These are phyloP conservation scores for Coemansia sp. DNA, from an alignment of 192 early-diverging fungal genomes.

Conservation along the genomic window DNA sequence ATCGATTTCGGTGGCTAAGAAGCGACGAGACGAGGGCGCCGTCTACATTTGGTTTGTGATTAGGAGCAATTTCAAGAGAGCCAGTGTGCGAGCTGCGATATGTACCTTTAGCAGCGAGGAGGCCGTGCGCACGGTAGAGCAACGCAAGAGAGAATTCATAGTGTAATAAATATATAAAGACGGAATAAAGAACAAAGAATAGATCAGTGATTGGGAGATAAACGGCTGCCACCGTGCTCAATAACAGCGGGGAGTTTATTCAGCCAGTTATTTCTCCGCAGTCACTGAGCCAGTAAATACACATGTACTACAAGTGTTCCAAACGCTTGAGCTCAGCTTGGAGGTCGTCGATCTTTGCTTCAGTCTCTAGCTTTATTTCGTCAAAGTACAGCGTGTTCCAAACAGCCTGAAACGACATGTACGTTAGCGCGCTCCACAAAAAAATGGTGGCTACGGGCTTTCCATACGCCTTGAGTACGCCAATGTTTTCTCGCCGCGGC, in stretches of 20 bases:
- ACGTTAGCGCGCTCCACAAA: slow-evolving; percentile 45
- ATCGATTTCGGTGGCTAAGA: slow-evolving; percentile 35
- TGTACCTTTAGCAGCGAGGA: not conserved
- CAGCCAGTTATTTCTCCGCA: not conserved
- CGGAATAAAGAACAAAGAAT: not conserved
- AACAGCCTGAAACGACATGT: slow-evolving; percentile 38
- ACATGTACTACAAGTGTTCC: not conserved
- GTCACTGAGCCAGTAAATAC: not conserved
- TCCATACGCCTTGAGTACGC: slow-evolving; percentile 35
- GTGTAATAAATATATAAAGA: not conserved
- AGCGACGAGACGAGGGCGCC: slow-evolving; percentile 10
- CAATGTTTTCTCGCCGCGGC: slow-evolving; percentile 30
- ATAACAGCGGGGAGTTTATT: not conserved
- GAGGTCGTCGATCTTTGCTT: slow-evolving; percentile 38
- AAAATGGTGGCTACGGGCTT: slow-evolving; percentile 44
- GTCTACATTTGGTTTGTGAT: slow-evolving; percentile 1
- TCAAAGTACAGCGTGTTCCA: slow-evolving; percentile 51
- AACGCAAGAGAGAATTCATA: not conserved
- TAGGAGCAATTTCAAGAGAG: not conserved
- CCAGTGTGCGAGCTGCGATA: not conserved
- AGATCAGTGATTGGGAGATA: not conserved
- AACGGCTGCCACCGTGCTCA: not conserved
- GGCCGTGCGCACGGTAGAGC: not conserved
- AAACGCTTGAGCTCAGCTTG: slow-evolving; percentile 16
- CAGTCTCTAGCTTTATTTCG: slow-evolving; percentile 42